Percentiles rank a stretch among this genome's conserved stretches.
phyloP scores from a whole-genome alignment of 495 filamentous ascomycete species.

The Astrocystis sublimbata region DNA sequence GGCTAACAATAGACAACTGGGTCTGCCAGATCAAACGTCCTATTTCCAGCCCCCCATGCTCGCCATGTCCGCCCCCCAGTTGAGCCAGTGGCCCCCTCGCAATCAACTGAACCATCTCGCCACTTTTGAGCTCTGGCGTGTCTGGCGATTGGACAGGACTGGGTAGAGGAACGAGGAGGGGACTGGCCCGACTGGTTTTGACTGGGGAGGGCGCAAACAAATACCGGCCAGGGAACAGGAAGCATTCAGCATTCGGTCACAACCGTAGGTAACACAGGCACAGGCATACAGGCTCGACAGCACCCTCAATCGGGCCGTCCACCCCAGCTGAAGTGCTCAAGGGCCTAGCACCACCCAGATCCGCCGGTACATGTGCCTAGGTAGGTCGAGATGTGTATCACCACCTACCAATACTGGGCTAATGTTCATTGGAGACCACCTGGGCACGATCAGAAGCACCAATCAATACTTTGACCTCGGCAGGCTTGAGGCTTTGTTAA shows the following conservation, averaged over 20 bases:
- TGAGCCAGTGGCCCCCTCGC: slow-evolving; percentile 7
- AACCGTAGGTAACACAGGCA: not conserved
- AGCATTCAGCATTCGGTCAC: not conserved
- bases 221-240: no score
- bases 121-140: no score
- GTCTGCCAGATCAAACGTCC: slow-evolving; percentile 14
- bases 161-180: no score
- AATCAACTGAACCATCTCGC: slow-evolving; percentile 14
- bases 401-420: not conserved
- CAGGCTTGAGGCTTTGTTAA: no score
- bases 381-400: no score
- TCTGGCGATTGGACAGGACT: no score
- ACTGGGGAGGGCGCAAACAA: not conserved
- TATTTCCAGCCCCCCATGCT: not conserved
- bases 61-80: not conserved
- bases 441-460: not conserved
- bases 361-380: not conserved
- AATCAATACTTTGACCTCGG: no score
- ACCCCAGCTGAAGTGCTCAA: not conserved
- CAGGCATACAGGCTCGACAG: no score
- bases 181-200: no score
- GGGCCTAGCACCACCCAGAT: not conserved
- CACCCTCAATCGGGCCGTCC: slow-evolving; percentile 12
- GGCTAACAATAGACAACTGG: not conserved
- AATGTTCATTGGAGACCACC: not conserved